These are phyloP conservation scores for Chytriomyces hyalinus DNA, from an alignment of 192 early-diverging fungal species.

Conservation along the genomic window DNA sequence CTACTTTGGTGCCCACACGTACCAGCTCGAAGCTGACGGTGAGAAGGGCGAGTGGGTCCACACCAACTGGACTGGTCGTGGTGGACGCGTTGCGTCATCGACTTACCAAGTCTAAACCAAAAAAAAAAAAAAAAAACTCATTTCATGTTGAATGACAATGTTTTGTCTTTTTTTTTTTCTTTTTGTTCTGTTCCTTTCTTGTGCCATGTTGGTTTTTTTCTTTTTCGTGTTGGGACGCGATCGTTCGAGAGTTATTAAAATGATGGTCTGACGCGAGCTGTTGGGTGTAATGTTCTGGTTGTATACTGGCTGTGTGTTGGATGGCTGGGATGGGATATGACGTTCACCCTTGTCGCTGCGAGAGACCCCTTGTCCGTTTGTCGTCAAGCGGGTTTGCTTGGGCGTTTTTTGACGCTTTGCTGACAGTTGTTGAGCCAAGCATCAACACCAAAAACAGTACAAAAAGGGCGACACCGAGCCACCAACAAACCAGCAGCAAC, in stretches of 20 bases:
- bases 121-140: constrained; percentile 1
- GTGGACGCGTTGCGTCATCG: constrained; percentile 76
- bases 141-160: background rate
- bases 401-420: too few species aligned
- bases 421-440: background rate
- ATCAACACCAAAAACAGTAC: background rate
- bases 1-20: constrained; percentile 99
- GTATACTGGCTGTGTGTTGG: background rate
- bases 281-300: background rate
- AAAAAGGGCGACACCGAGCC: background rate
- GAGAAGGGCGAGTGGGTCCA: constrained; percentile 79
- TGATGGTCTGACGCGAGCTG: too few species aligned
- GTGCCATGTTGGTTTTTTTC: background rate
- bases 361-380: background rate
- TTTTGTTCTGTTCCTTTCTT: background rate
- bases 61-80: constrained; percentile 98
- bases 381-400: too few species aligned
- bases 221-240: too few species aligned
- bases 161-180: background rate
- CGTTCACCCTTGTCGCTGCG: background rate
- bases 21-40: constrained; percentile 73
- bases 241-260: too few species aligned
- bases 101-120: constrained; percentile 67
- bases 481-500: background rate
- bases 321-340: too few species aligned